A percentile compares a stretch with the other conserved stretches of the same genome.
These are phyloP conservation scores for Scytalidium sp. DNA, from an alignment of 2,329 filamentous ascomycete species.

Conservation along the genomic window DNA sequence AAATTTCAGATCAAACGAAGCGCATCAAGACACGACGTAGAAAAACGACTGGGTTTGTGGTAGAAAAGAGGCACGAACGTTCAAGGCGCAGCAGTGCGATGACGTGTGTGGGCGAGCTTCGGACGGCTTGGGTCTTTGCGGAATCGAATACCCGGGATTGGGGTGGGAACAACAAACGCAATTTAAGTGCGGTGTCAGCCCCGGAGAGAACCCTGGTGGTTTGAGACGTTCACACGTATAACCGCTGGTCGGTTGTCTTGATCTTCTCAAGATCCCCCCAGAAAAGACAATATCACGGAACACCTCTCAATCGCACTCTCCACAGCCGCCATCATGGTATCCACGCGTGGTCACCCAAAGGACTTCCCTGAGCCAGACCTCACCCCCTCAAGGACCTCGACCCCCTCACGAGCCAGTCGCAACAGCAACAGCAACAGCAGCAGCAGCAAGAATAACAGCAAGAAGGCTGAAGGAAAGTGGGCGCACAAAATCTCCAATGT, in stretches of 20 bases:
- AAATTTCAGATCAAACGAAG: no score
- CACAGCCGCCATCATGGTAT: slow-evolving; percentile 42
- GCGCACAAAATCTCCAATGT: slow-evolving; percentile 58
- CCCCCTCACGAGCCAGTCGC: slow-evolving; percentile 5
- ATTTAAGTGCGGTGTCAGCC: neutral
- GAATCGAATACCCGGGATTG: neutral
- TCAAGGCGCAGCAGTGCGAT: neutral
- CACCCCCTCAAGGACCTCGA: slow-evolving; percentile 16
- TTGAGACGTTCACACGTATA: neutral
- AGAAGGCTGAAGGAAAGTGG: slow-evolving; percentile 38
- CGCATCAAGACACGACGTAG: neutral
- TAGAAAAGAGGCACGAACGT: neutral
- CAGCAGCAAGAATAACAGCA: no score
- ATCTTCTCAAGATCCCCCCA: neutral
- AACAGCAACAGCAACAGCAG: slow-evolving; percentile 22
- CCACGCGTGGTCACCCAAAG: slow-evolving; percentile 50
- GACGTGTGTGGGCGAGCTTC: neutral
- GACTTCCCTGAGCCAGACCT: slow-evolving; percentile 39
- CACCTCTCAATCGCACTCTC: neutral
- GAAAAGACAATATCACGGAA: neutral
- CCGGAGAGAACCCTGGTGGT: neutral
- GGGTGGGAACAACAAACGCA: neutral
- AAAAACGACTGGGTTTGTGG: neutral
- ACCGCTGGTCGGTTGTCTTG: neutral
- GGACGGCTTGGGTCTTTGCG: neutral